Base-by-base conservation (phyloP, 306 rosid genomes). In the Dalbergia cultrata region DNA sequence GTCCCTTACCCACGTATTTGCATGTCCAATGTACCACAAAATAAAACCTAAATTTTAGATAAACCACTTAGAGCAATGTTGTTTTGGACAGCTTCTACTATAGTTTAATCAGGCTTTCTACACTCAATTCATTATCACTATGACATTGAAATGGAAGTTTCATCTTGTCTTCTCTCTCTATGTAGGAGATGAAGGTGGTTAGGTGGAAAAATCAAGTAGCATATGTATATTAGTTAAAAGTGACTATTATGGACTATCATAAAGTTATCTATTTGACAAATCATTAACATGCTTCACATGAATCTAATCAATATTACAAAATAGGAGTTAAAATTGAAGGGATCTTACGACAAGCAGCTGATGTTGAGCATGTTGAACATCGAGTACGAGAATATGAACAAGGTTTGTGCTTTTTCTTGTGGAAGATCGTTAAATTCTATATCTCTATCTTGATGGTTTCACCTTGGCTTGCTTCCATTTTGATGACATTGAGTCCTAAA, bases 311-410 rank as follows among this genome's bases (percentile, higher is more conserved):
- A 56, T 33, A 18, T 31, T 78, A 68, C 17, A 52, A 62, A 79
- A 79, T 77, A 94, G 97, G 98, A 61, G 87, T 83, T 82, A 89
- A 84, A 80, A 91, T 86, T 53, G 97, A 92, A 89, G 97, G 98
- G 69, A 89, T 94, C 75, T 84, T 94, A 87, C 81, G 97, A 61
- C 97, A 92, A 85, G 93, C 98, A 54, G 98, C 98, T 13, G 89
- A 92, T 60, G 98, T 94, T 84, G 95, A 94, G 7, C 91, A 91
- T 69, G 98, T 94, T 86, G 91, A 90, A 86, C 76, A 61, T 64
- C 91, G 98, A 73, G 72, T 94, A 67, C 88, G 86, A 41, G 98
- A 85, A 57, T 94, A 91, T 72, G 98, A 94, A 70, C 87, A 90
- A 64, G 98, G 97, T 94, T 52, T 71, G 86, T 74, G 50, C 43